phyloP scores from a whole-genome alignment of 2,329 filamentous ascomycete species.

The Microsporum audouinii region DNA sequence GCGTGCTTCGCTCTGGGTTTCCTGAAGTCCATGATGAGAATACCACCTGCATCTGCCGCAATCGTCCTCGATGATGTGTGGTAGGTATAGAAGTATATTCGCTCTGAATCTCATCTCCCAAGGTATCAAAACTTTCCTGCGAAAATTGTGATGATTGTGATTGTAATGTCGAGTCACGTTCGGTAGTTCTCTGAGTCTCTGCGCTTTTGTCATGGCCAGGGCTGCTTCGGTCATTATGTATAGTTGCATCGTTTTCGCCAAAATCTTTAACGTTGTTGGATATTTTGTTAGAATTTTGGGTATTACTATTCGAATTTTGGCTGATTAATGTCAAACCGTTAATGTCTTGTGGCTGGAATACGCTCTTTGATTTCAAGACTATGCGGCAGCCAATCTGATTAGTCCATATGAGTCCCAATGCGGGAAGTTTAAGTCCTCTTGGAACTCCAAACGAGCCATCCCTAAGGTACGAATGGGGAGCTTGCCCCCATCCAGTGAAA shows the following conservation, averaged over 20 bases:
- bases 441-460: background rate
- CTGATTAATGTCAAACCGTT: background rate
- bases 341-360: background rate
- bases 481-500: conserved; percentile 90
- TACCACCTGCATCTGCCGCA: conserved; percentile 64
- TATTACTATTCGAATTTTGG: background rate
- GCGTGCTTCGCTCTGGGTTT: background rate
- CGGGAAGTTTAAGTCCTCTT: conserved; percentile 57
- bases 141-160: background rate
- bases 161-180: background rate
- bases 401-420: conserved; percentile 78
- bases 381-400: conserved; percentile 78
- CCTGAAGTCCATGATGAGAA: conserved; percentile 66
- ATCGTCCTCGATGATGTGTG: background rate
- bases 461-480: conserved; percentile 14
- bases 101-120: background rate
- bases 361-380: conserved; percentile 51
- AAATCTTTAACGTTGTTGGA: background rate
- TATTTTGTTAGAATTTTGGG: background rate
- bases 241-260: background rate
- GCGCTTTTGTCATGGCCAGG: background rate
- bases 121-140: background rate
- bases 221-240: background rate
- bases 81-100: background rate
- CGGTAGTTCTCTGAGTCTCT: background rate